Evolutionary conservation across 441 rosid genomes (phyloP).

Genomic region (Raphanus hybrid): DNA sequence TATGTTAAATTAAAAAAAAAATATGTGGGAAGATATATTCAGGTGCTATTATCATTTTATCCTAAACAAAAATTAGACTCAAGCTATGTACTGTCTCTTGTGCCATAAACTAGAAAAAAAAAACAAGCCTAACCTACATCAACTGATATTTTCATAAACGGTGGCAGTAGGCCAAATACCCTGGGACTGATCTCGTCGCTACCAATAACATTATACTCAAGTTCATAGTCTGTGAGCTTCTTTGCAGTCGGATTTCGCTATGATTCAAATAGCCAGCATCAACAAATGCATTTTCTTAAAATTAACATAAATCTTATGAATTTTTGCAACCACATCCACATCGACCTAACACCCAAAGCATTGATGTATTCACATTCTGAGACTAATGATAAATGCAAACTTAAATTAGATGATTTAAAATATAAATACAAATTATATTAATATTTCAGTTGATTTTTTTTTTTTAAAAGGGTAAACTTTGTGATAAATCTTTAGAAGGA

Average conservation of each 20-base stretch:
- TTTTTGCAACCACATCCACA: no score
- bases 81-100: background rate
- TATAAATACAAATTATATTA: background rate
- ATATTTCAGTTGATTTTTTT: background rate
- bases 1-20: slow-evolving; percentile 2
- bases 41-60: slow-evolving; percentile 4
- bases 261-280: no score
- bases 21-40: background rate
- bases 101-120: background rate
- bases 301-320: no score
- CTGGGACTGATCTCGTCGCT: no score
- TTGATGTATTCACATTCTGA: background rate
- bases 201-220: no score
- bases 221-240: no score
- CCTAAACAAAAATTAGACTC: background rate
- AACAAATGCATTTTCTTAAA: no score
- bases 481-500: background rate
- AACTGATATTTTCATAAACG: background rate
- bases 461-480: background rate
- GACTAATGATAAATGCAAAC: background rate
- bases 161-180: background rate
- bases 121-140: background rate
- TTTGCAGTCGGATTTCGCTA: no score
- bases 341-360: background rate
- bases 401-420: no score